phyloP scores from a whole-genome alignment of 306 rosid genomes.

The Luffa aegyptiaca region DNA sequence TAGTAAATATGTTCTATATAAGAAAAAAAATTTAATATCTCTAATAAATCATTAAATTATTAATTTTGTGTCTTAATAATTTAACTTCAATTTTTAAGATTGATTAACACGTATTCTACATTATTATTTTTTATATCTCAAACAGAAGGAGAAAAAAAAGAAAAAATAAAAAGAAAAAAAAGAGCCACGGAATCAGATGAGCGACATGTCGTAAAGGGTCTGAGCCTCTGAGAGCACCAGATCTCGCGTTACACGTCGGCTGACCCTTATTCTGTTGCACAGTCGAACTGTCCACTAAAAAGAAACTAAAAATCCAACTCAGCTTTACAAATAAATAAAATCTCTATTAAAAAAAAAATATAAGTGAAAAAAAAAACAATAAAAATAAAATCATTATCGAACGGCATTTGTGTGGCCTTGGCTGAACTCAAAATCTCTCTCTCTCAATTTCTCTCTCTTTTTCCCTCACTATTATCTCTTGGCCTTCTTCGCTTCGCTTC shows the following conservation, averaged over 20 bases:
- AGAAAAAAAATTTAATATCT: too few relatives aligned
- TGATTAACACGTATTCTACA: too few relatives aligned
- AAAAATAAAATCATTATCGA: slow-evolving; percentile 16
- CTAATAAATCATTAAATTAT: too few relatives aligned
- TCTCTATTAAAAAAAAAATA: slow-evolving; percentile 7
- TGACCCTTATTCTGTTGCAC: not conserved
- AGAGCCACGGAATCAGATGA: not conserved
- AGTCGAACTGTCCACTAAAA: slow-evolving; percentile 1
- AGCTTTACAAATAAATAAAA: not conserved
- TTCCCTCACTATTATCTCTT: slow-evolving; percentile 39
- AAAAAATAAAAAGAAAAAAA: too few relatives aligned
- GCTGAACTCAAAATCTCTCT: slow-evolving; percentile 31
- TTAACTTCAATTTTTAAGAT: too few relatives aligned
- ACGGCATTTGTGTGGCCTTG: slow-evolving; percentile 86
- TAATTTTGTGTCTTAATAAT: too few relatives aligned
- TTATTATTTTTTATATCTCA: too few relatives aligned
- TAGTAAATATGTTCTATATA: too few relatives aligned
- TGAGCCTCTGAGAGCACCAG: not conserved
- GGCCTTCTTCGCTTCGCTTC: slow-evolving; percentile 27
- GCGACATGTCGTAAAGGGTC: not conserved
- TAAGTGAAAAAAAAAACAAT: too few relatives aligned
- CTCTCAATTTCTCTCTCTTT: slow-evolving; percentile 1
- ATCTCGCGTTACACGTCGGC: not conserved
- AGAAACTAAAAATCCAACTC: slow-evolving; percentile 4
- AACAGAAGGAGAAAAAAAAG: too few relatives aligned